These are phyloP conservation scores for Litchi chinensis DNA, from an alignment of 345 rosid genomes.

Conservation along the genomic window DNA sequence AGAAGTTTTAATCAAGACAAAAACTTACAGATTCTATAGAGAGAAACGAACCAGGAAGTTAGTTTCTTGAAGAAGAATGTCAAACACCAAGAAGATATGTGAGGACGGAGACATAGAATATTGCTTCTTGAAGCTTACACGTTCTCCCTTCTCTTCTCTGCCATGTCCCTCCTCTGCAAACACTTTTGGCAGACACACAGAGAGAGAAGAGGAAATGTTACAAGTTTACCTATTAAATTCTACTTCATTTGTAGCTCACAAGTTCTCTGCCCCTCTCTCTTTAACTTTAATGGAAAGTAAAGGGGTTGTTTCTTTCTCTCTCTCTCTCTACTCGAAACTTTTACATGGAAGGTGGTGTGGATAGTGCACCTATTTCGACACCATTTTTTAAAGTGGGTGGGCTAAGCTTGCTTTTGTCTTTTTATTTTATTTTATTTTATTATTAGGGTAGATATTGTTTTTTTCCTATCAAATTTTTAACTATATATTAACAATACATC, in stretches of 20 bases:
- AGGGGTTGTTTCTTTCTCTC: background rate
- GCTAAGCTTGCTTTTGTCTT: background rate
- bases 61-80: constrained; percentile 10
- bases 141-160: constrained; percentile 19
- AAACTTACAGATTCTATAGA: constrained; percentile 29
- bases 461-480: too few relatives aligned
- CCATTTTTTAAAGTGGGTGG: background rate
- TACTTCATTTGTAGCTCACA: background rate
- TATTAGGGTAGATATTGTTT: too few relatives aligned
- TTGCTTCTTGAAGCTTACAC: background rate
- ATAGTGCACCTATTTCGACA: constrained; percentile 20
- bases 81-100: constrained; percentile 23
- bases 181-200: background rate
- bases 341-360: constrained; percentile 34
- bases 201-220: constrained; percentile 6
- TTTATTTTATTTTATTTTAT: background rate
- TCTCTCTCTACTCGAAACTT: constrained; percentile 8
- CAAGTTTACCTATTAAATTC: background rate
- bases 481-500: too few relatives aligned
- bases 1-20: background rate
- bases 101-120: background rate
- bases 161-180: constrained; percentile 16
- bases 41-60: background rate
- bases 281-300: constrained; percentile 26
- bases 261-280: constrained; percentile 12